phyloP scores from a whole-genome alignment of 129 eudicot genomes.

The Flaveria bidentis region DNA sequence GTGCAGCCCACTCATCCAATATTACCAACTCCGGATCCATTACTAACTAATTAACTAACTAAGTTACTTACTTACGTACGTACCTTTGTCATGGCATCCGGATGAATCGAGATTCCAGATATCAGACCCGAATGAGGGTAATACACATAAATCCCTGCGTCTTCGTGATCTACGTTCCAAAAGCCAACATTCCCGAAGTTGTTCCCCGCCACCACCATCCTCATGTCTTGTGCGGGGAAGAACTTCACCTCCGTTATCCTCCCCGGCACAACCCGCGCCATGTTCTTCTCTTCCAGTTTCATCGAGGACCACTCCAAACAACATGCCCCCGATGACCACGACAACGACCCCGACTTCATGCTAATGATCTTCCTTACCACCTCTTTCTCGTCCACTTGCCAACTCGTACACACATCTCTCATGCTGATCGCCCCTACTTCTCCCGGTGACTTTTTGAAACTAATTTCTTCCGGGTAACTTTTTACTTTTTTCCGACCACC shows the following conservation, averaged over 20 bases:
- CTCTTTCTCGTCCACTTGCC: not conserved
- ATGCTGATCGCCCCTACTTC: not conserved
- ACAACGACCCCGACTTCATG: not conserved
- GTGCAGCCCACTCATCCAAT: no score
- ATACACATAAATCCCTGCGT: no score
- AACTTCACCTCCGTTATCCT: constrained; percentile 50
- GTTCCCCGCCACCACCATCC: constrained; percentile 66
- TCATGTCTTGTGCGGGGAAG: constrained; percentile 48
- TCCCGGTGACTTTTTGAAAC: not conserved
- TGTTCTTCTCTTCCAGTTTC: constrained; percentile 47
- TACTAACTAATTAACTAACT: no score
- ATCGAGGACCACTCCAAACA: constrained; percentile 39
- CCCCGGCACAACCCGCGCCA: constrained; percentile 57
- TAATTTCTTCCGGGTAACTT: constrained; percentile 1
- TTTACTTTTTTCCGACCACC: not conserved
- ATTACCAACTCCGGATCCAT: no score
- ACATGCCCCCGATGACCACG: not conserved
- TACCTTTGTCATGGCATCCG: no score
- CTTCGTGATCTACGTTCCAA: no score
- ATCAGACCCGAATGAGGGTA: no score
- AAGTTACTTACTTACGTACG: no score
- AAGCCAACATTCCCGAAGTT: constrained; percentile 22
- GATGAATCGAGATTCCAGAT: no score
- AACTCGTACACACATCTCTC: not conserved
- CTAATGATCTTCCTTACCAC: not conserved